Evolutionary conservation across 495 filamentous ascomycete genomes (phyloP).

Genomic region (Aspergillus ellipticus): DNA sequence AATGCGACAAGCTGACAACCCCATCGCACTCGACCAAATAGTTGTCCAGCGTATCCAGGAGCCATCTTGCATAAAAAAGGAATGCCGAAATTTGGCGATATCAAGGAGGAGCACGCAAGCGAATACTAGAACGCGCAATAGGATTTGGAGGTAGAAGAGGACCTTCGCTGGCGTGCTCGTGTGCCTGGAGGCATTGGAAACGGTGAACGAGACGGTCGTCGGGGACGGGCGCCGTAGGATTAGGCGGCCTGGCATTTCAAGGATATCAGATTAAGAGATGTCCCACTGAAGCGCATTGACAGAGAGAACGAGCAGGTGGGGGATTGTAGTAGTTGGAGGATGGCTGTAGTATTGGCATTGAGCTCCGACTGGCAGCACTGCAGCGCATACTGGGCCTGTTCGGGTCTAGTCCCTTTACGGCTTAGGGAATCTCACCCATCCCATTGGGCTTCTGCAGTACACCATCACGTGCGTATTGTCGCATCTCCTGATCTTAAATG

Average conservation of each 20-base stretch:
- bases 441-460: neutral
- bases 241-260: conserved; percentile 48
- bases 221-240: conserved; percentile 71
- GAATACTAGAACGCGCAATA: conserved; percentile 45
- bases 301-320: neutral
- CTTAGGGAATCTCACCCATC: conserved; percentile 1
- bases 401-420: conserved; percentile 19
- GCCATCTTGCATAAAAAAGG: conserved; percentile 23
- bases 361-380: neutral
- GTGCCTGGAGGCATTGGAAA: conserved; percentile 64
- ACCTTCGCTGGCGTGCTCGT: conserved; percentile 55
- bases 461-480: conserved; percentile 25
- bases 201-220: conserved; percentile 81
- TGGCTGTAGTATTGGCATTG: neutral
- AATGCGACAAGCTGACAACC: conserved; percentile 27
- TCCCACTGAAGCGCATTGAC: neutral
- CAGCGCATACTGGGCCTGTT: neutral
- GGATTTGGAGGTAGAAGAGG: conserved; percentile 45
- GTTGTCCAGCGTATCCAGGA: conserved; percentile 25
- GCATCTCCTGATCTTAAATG: conserved; percentile 5
- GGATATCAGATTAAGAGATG: neutral
- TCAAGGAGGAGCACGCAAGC: conserved; percentile 39
- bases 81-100: conserved; percentile 32
- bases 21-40: conserved; percentile 32
- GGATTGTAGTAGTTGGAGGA: neutral